A percentile compares a stretch with the other conserved stretches of the same genome.
phyloP scores from a whole-genome alignment of 1,284 basidiomycete genomes.

The Trametes versicolor region DNA sequence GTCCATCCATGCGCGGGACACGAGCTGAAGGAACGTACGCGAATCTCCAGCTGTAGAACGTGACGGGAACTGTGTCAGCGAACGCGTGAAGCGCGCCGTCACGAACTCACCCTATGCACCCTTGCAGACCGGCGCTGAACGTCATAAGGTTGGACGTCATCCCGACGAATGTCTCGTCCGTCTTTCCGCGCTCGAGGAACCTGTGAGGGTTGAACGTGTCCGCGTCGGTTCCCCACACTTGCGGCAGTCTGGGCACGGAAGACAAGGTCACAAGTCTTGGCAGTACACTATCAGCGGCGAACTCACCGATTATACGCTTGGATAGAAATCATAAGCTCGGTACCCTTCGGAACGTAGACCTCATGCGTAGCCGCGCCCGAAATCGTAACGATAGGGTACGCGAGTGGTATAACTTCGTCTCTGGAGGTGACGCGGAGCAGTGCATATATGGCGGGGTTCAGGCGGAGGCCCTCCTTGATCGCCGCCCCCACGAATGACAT shows the following conservation, averaged over 20 bases:
- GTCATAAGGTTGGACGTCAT: constrained; percentile 55
- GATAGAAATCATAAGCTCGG: constrained; percentile 45
- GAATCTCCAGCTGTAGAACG: constrained; percentile 48
- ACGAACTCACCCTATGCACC: neutral
- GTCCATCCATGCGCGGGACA: too few species aligned
- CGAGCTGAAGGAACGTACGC: constrained; percentile 38
- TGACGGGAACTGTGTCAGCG: constrained; percentile 39
- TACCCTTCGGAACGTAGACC: constrained; percentile 49
- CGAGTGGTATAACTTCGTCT: constrained; percentile 52
- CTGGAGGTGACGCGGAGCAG: constrained; percentile 43
- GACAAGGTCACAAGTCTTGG: neutral
- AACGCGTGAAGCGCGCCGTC: neutral
- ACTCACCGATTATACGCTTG: constrained; percentile 46
- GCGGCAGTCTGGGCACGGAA: constrained; percentile 35
- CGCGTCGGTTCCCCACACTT: constrained; percentile 60
- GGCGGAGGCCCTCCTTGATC: constrained; percentile 48
- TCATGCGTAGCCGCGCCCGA: constrained; percentile 44
- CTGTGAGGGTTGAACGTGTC: constrained; percentile 63
- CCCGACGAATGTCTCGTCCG: constrained; percentile 49
- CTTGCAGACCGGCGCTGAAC: constrained; percentile 19
- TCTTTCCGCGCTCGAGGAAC: constrained; percentile 40
- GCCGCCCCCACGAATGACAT: constrained; percentile 35
- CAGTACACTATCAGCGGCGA: neutral
- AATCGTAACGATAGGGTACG: constrained; percentile 44
- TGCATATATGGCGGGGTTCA: constrained; percentile 47